phyloP scores from a whole-genome alignment of 2,329 filamentous ascomycete genomes.

The Nothopassalora personata region DNA sequence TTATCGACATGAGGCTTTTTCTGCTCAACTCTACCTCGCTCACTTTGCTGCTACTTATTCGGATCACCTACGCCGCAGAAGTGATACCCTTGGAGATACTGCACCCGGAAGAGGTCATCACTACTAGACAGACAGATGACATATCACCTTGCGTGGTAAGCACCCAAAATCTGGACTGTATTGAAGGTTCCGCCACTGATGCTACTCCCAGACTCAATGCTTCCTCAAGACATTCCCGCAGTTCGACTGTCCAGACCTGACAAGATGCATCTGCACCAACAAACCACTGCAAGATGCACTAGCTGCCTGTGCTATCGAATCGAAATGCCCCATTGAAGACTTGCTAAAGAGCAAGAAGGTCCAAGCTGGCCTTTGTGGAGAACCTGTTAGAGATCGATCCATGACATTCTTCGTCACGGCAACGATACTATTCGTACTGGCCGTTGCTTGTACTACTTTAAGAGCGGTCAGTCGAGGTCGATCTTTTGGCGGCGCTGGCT shows the following conservation, averaged over 20 bases:
- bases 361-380: background rate
- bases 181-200: background rate
- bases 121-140: background rate
- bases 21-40: background rate
- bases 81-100: background rate
- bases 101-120: background rate
- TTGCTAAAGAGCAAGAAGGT: background rate
- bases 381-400: background rate
- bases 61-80: background rate
- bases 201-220: constrained; percentile 1
- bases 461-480: background rate
- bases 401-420: background rate
- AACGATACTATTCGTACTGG: background rate
- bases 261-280: constrained; percentile 2
- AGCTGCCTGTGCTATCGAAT: background rate
- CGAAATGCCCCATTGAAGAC: constrained; percentile 1
- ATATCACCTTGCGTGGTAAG: constrained; percentile 1
- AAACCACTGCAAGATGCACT: background rate
- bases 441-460: background rate
- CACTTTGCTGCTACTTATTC: background rate
- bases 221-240: constrained; percentile 3
- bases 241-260: constrained; percentile 6
- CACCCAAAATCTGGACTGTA: background rate
- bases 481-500: constrained; percentile 8
- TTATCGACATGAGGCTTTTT: background rate